A percentile compares a stretch with the other conserved stretches of the same genome.
These are phyloP conservation scores for Talaromyces sp. DNA, from an alignment of 2,329 filamentous ascomycete species.

Conservation along the genomic window DNA sequence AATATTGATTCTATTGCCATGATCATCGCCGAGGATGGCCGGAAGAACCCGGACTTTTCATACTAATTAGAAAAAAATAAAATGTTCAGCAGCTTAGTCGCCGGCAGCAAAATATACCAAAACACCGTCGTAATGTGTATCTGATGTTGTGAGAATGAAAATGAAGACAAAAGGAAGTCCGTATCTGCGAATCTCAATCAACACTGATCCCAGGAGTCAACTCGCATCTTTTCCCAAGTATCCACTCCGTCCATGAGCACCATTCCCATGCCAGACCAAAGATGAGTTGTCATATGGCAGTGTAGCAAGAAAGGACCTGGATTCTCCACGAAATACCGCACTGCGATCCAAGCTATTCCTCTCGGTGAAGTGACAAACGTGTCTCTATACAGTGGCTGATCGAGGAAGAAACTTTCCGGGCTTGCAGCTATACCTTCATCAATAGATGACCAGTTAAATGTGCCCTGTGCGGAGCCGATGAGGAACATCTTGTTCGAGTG, in stretches of 20 bases:
- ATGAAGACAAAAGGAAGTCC: background rate
- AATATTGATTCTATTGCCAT: no score
- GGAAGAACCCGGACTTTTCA: background rate
- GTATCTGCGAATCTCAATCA: background rate
- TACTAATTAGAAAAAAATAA: background rate
- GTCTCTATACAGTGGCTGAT: constrained; percentile 51
- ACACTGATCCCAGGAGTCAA: constrained; percentile 14
- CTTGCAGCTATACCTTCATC: constrained; percentile 45
- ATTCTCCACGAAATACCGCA: constrained; percentile 49
- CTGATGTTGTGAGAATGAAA: background rate
- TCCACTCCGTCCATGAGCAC: constrained; percentile 42
- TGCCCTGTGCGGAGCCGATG: constrained; percentile 47
- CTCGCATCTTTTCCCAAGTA: constrained; percentile 24
- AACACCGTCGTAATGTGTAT: background rate
- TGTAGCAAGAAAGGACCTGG: constrained; percentile 52
- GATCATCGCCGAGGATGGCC: no score
- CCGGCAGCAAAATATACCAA: background rate
- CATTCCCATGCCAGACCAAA: constrained; percentile 51
- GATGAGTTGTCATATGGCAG: constrained; percentile 52
- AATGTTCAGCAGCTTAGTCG: background rate
- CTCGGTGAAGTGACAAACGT: constrained; percentile 33
- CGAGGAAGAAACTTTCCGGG: constrained; percentile 52
- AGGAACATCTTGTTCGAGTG: constrained; percentile 57
- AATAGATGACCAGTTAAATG: constrained; percentile 49
- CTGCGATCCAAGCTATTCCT: constrained; percentile 41